These are phyloP conservation scores for Pseudozyma sp. DNA, from an alignment of 1,284 basidiomycete genomes.

Conservation along the genomic window DNA sequence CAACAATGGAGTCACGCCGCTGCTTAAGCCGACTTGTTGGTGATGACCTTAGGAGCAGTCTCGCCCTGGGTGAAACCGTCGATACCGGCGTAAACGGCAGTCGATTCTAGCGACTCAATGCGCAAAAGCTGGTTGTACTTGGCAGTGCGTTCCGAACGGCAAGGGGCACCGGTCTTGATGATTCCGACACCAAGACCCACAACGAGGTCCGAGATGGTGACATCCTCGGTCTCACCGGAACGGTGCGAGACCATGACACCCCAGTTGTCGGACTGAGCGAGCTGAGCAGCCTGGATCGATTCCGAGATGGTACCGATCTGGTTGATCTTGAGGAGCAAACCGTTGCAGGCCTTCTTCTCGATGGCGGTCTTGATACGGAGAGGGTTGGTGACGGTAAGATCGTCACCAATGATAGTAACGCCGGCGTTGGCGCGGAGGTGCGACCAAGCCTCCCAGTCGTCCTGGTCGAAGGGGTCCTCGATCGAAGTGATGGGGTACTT, in stretches of 20 bases:
- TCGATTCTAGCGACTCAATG: slow-evolving; percentile 62
- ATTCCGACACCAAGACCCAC: slow-evolving; percentile 93
- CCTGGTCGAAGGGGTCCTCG: slow-evolving; percentile 99
- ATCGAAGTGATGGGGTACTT: slow-evolving; percentile 76
- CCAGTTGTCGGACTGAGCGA: slow-evolving; percentile 96
- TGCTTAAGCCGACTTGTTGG: slow-evolving; percentile 50
- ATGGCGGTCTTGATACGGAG: slow-evolving; percentile 98
- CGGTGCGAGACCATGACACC: slow-evolving; percentile 99
- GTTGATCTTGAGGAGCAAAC: slow-evolving; percentile 91
- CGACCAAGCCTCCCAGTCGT: slow-evolving; percentile 98
- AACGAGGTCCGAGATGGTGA: slow-evolving; percentile 92
- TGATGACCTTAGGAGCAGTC: slow-evolving; percentile 60
- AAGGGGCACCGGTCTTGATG: slow-evolving; percentile 98
- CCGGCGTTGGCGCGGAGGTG: slow-evolving; percentile 77
- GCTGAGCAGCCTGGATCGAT: slow-evolving; percentile 96
- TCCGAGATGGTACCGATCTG: slow-evolving; percentile 99
- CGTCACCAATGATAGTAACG: slow-evolving; percentile 91
- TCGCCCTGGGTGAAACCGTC: slow-evolving; percentile 65
- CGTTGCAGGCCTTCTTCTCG: slow-evolving; percentile 99
- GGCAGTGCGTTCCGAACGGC: slow-evolving; percentile 86
- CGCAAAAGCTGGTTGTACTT: slow-evolving; percentile 73
- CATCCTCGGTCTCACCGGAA: slow-evolving; percentile 79
- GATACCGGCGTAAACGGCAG: slow-evolving; percentile 64
- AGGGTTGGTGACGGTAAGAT: slow-evolving; percentile 98
- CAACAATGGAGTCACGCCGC: not conserved